phyloP scores from a whole-genome alignment of 2,329 filamentous ascomycete species.

The Fusarium tuaranense region DNA sequence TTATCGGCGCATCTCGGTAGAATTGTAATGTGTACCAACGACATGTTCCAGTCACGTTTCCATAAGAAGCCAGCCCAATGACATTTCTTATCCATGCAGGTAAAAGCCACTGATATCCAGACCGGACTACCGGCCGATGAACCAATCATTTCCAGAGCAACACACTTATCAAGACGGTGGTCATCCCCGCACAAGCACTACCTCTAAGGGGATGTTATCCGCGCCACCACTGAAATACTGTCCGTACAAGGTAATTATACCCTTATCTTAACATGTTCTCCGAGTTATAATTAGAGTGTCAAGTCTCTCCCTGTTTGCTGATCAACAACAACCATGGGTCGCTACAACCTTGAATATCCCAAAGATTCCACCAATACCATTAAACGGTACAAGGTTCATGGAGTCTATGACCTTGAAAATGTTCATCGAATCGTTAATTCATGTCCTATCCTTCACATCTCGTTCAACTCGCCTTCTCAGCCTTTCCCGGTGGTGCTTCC shows the following conservation, averaged over 20 bases:
- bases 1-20: background rate
- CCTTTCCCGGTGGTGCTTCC: slow-evolving; percentile 83
- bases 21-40: background rate
- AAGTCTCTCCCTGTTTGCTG: too few species aligned
- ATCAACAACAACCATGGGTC: slow-evolving; percentile 46
- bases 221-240: background rate
- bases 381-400: slow-evolving; percentile 74
- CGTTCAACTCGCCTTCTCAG: slow-evolving; percentile 73
- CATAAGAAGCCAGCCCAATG: background rate
- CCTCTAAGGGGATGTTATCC: background rate
- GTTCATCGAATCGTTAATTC: slow-evolving; percentile 83
- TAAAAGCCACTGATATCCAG: background rate
- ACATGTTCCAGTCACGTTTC: background rate
- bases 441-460: slow-evolving; percentile 82
- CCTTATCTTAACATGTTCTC: background rate
- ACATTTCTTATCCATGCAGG: background rate
- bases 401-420: slow-evolving; percentile 76
- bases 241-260: background rate
- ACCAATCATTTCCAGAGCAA: background rate
- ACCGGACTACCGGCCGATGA: background rate
- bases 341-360: slow-evolving; percentile 68
- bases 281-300: background rate
- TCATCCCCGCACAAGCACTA: background rate
- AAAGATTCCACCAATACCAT: slow-evolving; percentile 73
- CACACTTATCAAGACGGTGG: background rate